phyloP scores from a whole-genome alignment of 2,329 filamentous ascomycete genomes.

The Berkeleyomyces basicola region DNA sequence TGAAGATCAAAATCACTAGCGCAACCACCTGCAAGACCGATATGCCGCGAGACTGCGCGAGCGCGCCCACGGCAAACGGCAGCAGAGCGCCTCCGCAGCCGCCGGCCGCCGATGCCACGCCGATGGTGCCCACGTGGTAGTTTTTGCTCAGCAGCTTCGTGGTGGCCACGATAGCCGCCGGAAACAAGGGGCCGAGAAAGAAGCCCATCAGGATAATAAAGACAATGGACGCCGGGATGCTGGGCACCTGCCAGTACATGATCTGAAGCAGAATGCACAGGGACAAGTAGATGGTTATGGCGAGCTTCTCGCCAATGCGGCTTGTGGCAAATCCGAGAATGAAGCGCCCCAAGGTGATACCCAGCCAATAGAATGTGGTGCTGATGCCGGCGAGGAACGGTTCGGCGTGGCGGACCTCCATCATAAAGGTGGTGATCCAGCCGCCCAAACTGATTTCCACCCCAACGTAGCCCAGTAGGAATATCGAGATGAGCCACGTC shows the following conservation, averaged over 20 bases:
- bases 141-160: constrained; percentile 59
- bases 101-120: constrained; percentile 65
- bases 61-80: constrained; percentile 50
- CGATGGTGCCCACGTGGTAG: constrained; percentile 64
- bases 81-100: constrained; percentile 53
- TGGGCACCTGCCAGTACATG: constrained; percentile 67
- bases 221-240: constrained; percentile 56
- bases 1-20: constrained; percentile 30
- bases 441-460: constrained; percentile 57
- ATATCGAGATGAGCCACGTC: constrained; percentile 57
- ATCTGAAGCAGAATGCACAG: constrained; percentile 48
- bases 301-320: constrained; percentile 52
- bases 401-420: constrained; percentile 51
- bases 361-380: constrained; percentile 71
- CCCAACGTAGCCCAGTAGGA: constrained; percentile 65
- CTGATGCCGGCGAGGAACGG: constrained; percentile 59
- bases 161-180: constrained; percentile 53
- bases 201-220: constrained; percentile 59
- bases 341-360: constrained; percentile 58
- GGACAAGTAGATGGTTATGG: constrained; percentile 46
- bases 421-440: constrained; percentile 80
- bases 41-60: constrained; percentile 42
- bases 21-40: constrained; percentile 39
- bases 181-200: constrained; percentile 66
- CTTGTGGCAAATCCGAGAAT: constrained; percentile 62